phyloP scores from a whole-genome alignment of 495 filamentous ascomycete genomes.

The Tirmania nivea region DNA sequence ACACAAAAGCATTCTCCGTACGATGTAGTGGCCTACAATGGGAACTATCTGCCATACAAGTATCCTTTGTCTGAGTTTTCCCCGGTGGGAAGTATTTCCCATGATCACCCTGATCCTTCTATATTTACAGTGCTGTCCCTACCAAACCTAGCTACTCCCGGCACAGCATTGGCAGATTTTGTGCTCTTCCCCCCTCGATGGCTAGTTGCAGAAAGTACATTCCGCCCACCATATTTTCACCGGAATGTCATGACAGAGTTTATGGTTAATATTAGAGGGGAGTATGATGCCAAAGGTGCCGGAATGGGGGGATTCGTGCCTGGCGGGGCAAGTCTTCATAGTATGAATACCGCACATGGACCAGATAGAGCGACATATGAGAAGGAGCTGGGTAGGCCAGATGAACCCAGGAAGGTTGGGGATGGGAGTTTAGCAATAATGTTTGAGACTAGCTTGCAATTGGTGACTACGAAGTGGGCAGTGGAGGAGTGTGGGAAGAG shows the following conservation, averaged over 20 bases:
- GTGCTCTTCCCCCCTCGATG: slow-evolving; percentile 69
- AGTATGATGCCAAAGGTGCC: slow-evolving; percentile 31
- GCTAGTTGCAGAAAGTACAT: slow-evolving; percentile 56
- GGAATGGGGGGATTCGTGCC: slow-evolving; percentile 28
- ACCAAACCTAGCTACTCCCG: slow-evolving; percentile 34
- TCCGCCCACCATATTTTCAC: slow-evolving; percentile 68
- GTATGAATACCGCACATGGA: slow-evolving; percentile 35
- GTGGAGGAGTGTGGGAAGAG: background rate
- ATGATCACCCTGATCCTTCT: slow-evolving; percentile 62
- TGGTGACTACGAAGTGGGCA: background rate
- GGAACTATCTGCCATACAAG: slow-evolving; percentile 63
- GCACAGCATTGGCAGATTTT: slow-evolving; percentile 61
- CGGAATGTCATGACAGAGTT: slow-evolving; percentile 72
- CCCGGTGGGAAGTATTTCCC: slow-evolving; percentile 49
- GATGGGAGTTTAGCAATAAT: slow-evolving; percentile 44
- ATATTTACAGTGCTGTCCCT: slow-evolving; percentile 60
- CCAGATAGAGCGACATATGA: slow-evolving; percentile 34
- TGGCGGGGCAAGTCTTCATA: slow-evolving; percentile 36
- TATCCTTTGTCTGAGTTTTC: slow-evolving; percentile 70
- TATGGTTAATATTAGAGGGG: slow-evolving; percentile 54
- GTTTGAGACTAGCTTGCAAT: slow-evolving; percentile 26
- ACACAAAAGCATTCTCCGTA: slow-evolving; percentile 23
- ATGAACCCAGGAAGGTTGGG: slow-evolving; percentile 31
- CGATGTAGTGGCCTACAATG: slow-evolving; percentile 70
- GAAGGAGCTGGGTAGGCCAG: slow-evolving; percentile 37